These are phyloP conservation scores for Endothia cerciana DNA, from an alignment of 2,329 filamentous ascomycete species.

Conservation along the genomic window DNA sequence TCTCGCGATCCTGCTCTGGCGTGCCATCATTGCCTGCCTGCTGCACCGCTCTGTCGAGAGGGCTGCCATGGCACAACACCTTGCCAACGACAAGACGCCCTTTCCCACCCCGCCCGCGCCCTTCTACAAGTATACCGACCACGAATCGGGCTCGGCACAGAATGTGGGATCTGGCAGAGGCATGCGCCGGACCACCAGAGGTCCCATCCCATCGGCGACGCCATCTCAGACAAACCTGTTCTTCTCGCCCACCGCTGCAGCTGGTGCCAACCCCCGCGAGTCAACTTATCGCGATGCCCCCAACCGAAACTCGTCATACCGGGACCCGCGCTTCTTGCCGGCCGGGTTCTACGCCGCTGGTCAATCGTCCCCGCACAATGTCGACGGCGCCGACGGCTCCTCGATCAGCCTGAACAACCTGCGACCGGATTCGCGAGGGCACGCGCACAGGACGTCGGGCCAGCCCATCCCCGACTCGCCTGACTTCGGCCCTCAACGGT, in stretches of 20 bases:
- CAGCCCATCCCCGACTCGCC: conserved; percentile 70
- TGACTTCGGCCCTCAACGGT: conserved; percentile 50
- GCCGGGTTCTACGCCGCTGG: conserved; percentile 88
- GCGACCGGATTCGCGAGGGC: conserved; percentile 60
- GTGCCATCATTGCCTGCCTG: conserved; percentile 83
- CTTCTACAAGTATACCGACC: conserved; percentile 68
- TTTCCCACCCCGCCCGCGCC: conserved; percentile 61
- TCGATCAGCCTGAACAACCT: conserved; percentile 66
- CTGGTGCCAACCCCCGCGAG: conserved; percentile 46
- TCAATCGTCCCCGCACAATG: conserved; percentile 59
- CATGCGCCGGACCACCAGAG: conserved; percentile 55
- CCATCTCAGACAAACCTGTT: conserved; percentile 77
- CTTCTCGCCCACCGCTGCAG: conserved; percentile 88
- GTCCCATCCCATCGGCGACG: conserved; percentile 56
- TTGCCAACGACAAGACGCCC: conserved; percentile 70
- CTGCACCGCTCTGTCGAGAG: conserved; percentile 89
- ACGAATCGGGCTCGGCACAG: conserved; percentile 51
- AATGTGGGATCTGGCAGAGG: conserved; percentile 54
- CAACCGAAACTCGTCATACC: conserved; percentile 46
- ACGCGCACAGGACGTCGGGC: conserved; percentile 48
- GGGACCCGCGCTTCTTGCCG: conserved; percentile 81
- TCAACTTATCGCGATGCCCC: conserved; percentile 19
- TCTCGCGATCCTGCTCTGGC: conserved; percentile 84
- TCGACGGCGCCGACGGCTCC: conserved; percentile 48
- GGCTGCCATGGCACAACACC: conserved; percentile 75